Evolutionary conservation across 164 flowering plant species (phyloP), one percentile per base, ranked within the genome.

Genomic region (Paratinospora sagittata): DNA sequence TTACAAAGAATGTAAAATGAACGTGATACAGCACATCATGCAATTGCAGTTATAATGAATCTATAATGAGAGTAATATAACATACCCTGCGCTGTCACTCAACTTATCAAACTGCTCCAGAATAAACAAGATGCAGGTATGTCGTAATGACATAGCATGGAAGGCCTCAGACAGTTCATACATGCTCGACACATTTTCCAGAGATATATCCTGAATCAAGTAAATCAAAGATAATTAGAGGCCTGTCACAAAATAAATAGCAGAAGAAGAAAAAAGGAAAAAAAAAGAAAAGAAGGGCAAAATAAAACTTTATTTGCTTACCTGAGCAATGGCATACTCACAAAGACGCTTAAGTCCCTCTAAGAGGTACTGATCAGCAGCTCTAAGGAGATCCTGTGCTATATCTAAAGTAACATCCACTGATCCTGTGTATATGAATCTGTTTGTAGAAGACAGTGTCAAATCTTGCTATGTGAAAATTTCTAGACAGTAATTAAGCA

Each of bases 141-240:
- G 88, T 75, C 96, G 85, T 69, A 96, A 81, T 3, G 97, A 91
- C 43, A 84, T 71, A 26, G 99, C 98, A 86, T 93, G 81, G 77
- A 86, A 96, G 67, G 97, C 88, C 83, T 93, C 98, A 17, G 99
- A 90, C n/a, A 96, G 84, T 67, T 96, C 99, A 70, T 91, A 96
- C 97, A 93, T 96, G 82, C 82, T 81, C 19, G 89, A 78, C 19
- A 93, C 92, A 76, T 87, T 96, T n/a, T 93, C 97, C 81, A 86
- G 77, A 19, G 92, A 84, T 63, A 96, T 86, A 80, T 91, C 97
- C 98, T 91, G 73, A 26, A 26, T 8, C 66, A 34, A 66, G 34
- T 8, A 64, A 60, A 66, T 41, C 3, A 41, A 64, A n/a, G 57
- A 17, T 30, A 16, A 17, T 70, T 41, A 70, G 60, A 64, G 6